These are phyloP conservation scores for Vicia sativa DNA, from an alignment of 306 rosid species.

Conservation along the genomic window DNA sequence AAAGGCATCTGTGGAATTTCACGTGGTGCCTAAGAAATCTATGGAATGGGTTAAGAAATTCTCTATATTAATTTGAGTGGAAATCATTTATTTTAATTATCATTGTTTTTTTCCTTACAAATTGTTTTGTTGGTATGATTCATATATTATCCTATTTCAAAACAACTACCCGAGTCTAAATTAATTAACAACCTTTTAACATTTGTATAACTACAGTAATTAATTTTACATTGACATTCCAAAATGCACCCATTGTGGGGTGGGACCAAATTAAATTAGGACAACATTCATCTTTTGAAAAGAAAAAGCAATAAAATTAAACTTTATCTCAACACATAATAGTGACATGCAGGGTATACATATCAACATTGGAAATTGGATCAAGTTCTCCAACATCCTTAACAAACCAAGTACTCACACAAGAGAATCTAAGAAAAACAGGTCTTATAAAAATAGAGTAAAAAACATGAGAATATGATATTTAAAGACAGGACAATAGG, in stretches of 20 bases:
- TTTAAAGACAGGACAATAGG: background rate
- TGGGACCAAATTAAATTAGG: constrained; percentile 3
- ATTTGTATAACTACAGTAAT: background rate
- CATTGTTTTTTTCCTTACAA: too few relatives aligned
- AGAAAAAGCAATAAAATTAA: constrained; percentile 3
- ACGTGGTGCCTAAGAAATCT: too few relatives aligned
- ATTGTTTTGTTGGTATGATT: too few relatives aligned
- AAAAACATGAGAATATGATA: too few relatives aligned
- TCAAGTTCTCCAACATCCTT: constrained; percentile 25
- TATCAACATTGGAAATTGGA: constrained; percentile 25
- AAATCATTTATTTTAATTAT: too few relatives aligned
- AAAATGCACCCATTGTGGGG: background rate
- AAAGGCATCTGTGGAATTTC: too few relatives aligned
- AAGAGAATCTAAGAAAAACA: too few relatives aligned
- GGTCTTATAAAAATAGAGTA: too few relatives aligned
- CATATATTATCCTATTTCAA: too few relatives aligned
- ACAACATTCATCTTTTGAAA: constrained; percentile 32
- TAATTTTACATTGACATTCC: background rate
- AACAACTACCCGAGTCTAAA: too few relatives aligned
- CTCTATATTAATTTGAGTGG: too few relatives aligned
- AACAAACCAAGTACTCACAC: background rate
- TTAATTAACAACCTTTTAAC: background rate
- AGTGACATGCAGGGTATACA: constrained; percentile 25
- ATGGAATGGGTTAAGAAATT: too few relatives aligned
- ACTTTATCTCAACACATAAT: constrained; percentile 2